These are phyloP conservation scores for Boletus rufocinnamomeus DNA, from an alignment of 768 basidiomycete species.

Conservation along the genomic window DNA sequence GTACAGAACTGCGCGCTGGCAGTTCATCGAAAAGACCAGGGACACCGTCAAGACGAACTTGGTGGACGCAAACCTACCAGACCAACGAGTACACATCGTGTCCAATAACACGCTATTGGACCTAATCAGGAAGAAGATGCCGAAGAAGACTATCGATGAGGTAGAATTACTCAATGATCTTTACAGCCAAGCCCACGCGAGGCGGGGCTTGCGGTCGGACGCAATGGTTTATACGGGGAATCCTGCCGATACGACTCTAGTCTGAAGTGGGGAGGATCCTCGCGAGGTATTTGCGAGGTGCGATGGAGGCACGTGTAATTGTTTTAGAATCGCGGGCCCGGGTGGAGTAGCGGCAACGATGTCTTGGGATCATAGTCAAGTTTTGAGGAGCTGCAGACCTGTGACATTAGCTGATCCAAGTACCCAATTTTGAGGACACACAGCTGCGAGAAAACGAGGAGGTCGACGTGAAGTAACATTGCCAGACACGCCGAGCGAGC, in stretches of 20 bases:
- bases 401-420: not conserved
- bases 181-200: slow-evolving; percentile 10
- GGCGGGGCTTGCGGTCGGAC: not conserved
- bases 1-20: slow-evolving; percentile 17
- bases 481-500: not conserved
- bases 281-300: not conserved
- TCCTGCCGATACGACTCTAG: not conserved
- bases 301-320: not conserved
- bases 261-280: not conserved
- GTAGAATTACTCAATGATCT: slow-evolving; percentile 18
- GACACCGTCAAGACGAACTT: slow-evolving; percentile 18
- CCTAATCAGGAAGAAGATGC: slow-evolving; percentile 6
- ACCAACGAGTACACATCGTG: slow-evolving; percentile 27
- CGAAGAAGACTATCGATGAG: slow-evolving; percentile 16
- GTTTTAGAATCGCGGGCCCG: not conserved
- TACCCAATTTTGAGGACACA: not conserved
- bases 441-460: not conserved
- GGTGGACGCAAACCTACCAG: slow-evolving; percentile 17
- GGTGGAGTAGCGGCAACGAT: not conserved
- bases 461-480: not conserved
- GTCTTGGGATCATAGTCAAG: not conserved
- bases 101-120: slow-evolving; percentile 15
- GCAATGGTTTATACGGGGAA: too few species aligned
- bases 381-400: not conserved
- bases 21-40: slow-evolving; percentile 25